These are phyloP conservation scores for Pezicula radicicola DNA, from an alignment of 2,329 filamentous ascomycete genomes.

Conservation along the genomic window DNA sequence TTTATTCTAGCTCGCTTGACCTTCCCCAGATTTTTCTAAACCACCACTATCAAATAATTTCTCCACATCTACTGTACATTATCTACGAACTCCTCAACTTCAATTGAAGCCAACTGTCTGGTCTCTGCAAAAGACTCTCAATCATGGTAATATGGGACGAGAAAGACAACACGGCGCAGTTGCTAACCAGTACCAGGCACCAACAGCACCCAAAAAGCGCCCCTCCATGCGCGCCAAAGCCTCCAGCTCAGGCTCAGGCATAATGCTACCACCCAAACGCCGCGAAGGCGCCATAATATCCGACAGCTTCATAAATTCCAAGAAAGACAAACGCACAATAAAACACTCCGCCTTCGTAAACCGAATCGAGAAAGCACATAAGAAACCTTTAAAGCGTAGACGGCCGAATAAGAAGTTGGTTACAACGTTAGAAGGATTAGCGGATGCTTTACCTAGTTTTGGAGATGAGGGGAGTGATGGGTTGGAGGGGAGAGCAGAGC, in stretches of 20 bases:
- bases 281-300: conserved; percentile 47
- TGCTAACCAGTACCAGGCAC: conserved; percentile 31
- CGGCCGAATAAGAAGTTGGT: conserved; percentile 75
- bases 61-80: too few relatives aligned
- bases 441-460: conserved; percentile 70
- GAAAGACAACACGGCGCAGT: neutral
- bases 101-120: too few relatives aligned
- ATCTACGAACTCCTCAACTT: too few relatives aligned
- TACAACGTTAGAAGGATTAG: conserved; percentile 71
- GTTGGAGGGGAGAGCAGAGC: conserved; percentile 33
- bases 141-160: conserved; percentile 9
- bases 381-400: conserved; percentile 59
- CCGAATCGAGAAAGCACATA: conserved; percentile 63
- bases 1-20: neutral
- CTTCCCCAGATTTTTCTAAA: conserved; percentile 1
- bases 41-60: neutral
- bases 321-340: conserved; percentile 79
- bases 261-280: conserved; percentile 22
- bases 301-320: conserved; percentile 65
- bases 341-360: conserved; percentile 79
- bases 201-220: conserved; percentile 47
- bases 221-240: conserved; percentile 54
- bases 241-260: conserved; percentile 45
- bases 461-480: conserved; percentile 32
- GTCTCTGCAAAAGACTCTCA: neutral